Evolutionary conservation across 1,284 basidiomycete genomes (phyloP), one percentile per base, ranked within the genome.

Genomic region (Trichosporon sp.): DNA sequence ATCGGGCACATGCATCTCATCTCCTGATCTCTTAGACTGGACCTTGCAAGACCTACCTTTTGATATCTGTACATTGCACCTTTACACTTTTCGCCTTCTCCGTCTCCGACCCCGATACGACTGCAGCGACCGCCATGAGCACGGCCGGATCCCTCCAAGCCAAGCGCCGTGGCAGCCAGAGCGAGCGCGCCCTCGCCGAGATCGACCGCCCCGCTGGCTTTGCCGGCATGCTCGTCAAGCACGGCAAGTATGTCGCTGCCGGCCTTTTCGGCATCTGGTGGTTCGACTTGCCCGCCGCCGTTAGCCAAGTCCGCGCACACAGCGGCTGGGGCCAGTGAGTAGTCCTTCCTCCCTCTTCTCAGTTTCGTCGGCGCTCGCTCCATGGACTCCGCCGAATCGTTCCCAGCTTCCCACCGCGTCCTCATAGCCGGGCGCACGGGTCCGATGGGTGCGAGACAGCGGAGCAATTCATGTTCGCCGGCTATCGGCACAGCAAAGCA

Each of bases 201-300:
- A 52, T 65, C 37, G 61, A 56, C 33, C 27, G 16, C 19, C 40
- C 61, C 8, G 52, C 56, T 46, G n/a, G 32, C 54, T 29, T 64
- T 40, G 44, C 54, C 23, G 32, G 23, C 29, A 29, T 27, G 6
- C 49, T 68, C 57, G 54, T 76, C 58, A 77, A 78, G 63, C 78
- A 81, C 66, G 79, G 77, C 36, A 80, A 80, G 70, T 81, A 79
- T 58, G 72, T 81, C 32, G 52, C 70, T 7, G 61, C 70, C 1
- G 79, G 79, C 21, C 66, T 56, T 1, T 64, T 64, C 9, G 78
- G 78, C 0, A 70, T 72, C 44, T 81, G 79, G 79, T 79, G 67
- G 56, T 67, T 71, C 25, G 75, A 71, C 52, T 52, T 78, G 14
- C 31, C 34, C 7, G 65, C 62, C 14, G 71, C 64, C 9, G 62